phyloP scores from a whole-genome alignment of 169 alveolate genomes.

The Plasmodium knowlesi region DNA sequence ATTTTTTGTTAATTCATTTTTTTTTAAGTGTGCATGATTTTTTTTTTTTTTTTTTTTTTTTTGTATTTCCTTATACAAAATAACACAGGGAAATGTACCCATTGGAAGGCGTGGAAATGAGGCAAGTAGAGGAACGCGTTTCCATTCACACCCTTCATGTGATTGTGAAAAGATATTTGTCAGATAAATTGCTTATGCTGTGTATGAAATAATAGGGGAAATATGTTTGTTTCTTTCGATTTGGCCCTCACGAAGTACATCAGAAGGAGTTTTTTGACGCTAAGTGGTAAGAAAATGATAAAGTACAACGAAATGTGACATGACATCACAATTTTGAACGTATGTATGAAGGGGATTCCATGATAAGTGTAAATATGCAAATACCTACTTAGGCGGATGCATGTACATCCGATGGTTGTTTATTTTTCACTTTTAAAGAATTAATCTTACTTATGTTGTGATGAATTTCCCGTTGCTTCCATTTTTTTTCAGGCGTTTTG shows the following conservation, averaged over 20 bases:
- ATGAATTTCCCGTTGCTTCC: slow-evolving; percentile 6
- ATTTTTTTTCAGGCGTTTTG: slow-evolving; percentile 37
- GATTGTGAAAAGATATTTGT: background rate
- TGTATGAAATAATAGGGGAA: background rate
- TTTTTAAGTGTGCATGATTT: background rate
- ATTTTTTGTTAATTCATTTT: background rate
- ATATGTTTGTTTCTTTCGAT: background rate
- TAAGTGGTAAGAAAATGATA: background rate
- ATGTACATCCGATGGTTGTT: background rate
- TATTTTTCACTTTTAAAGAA: background rate
- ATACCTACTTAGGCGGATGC: background rate
- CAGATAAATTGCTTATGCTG: background rate
- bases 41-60: background rate
- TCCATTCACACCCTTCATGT: background rate
- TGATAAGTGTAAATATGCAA: background rate
- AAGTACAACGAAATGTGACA: background rate
- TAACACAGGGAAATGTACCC: background rate
- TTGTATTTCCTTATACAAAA: background rate
- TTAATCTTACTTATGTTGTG: background rate
- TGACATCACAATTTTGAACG: background rate
- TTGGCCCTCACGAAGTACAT: background rate
- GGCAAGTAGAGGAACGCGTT: background rate
- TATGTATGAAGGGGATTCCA: background rate
- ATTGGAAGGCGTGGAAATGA: background rate
- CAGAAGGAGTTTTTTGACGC: background rate